Evolutionary conservation across 2,329 filamentous ascomycete genomes (phyloP).

Genomic region (Alternaria arborescens): DNA sequence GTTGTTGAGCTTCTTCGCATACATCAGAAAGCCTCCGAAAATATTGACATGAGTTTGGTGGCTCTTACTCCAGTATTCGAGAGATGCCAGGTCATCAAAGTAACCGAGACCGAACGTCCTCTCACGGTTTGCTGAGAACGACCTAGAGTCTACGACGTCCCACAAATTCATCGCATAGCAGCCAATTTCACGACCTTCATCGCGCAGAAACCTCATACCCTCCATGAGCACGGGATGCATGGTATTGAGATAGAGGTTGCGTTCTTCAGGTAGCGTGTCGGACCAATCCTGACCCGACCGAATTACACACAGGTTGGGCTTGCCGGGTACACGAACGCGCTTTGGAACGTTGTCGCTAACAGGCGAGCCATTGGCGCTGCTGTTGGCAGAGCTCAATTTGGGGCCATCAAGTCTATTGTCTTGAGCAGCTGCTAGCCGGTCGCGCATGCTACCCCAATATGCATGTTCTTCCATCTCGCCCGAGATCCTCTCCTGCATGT

Average conservation of each 20-base stretch:
- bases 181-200: slow-evolving; percentile 55
- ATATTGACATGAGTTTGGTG: slow-evolving; percentile 55
- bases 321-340: slow-evolving; percentile 48
- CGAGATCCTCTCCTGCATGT: slow-evolving; percentile 52
- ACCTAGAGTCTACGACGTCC: slow-evolving; percentile 49
- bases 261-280: slow-evolving; percentile 52
- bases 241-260: slow-evolving; percentile 55
- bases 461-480: slow-evolving; percentile 55
- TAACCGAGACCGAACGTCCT: slow-evolving; percentile 55
- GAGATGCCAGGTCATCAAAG: slow-evolving; percentile 53
- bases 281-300: slow-evolving; percentile 59
- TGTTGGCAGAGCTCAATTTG: background rate
- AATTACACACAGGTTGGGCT: slow-evolving; percentile 55
- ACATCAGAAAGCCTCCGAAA: slow-evolving; percentile 53
- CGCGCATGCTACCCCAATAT: slow-evolving; percentile 60
- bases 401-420: slow-evolving; percentile 47
- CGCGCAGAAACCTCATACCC: slow-evolving; percentile 58
- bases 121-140: slow-evolving; percentile 31
- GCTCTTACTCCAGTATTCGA: slow-evolving; percentile 54
- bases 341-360: slow-evolving; percentile 6
- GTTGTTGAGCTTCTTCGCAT: slow-evolving; percentile 51
- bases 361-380: background rate
- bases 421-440: slow-evolving; percentile 54
- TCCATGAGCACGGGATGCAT: slow-evolving; percentile 57
- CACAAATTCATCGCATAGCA: slow-evolving; percentile 57